Conservation (phyloP, 2,329 filamentous ascomycete genomes). For the Metarhizium album region DNA sequence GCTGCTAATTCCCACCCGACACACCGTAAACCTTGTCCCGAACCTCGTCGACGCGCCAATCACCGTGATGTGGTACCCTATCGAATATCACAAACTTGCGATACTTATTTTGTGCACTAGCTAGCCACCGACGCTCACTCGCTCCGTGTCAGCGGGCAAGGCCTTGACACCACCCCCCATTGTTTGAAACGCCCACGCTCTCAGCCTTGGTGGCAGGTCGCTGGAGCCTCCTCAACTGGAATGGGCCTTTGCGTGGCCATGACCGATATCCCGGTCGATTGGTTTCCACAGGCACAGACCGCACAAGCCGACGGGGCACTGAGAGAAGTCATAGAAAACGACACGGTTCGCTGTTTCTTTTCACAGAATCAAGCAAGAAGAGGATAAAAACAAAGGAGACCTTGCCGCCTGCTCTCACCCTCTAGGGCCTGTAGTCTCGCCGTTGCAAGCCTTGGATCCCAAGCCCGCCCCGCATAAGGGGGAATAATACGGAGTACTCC, state of each 20-base stretch:
- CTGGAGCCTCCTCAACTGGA: not conserved
- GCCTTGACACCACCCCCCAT: not conserved
- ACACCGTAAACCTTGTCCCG: not conserved
- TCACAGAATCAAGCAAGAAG: not conserved
- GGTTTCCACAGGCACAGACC: not conserved
- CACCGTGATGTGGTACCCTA: too few relatives aligned
- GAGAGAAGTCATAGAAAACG: not conserved
- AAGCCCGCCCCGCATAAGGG: too few relatives aligned
- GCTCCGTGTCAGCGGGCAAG: too few relatives aligned
- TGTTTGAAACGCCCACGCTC: not conserved
- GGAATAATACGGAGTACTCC: too few relatives aligned
- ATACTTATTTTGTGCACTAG: too few relatives aligned
- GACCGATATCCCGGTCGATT: not conserved
- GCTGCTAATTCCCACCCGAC: too few relatives aligned
- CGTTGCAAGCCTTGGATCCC: too few relatives aligned
- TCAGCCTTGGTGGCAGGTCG: not conserved
- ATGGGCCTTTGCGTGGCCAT: not conserved
- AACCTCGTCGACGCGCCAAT: too few relatives aligned
- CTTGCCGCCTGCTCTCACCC: not conserved
- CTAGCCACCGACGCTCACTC: too few relatives aligned
- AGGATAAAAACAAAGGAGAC: not conserved
- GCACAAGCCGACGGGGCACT: not conserved
- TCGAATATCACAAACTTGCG: too few relatives aligned
- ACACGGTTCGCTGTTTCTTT: not conserved
- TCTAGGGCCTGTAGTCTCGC: too few relatives aligned